phyloP scores from a whole-genome alignment of 2,329 filamentous ascomycete genomes.

The Apiospora malaysiana region DNA sequence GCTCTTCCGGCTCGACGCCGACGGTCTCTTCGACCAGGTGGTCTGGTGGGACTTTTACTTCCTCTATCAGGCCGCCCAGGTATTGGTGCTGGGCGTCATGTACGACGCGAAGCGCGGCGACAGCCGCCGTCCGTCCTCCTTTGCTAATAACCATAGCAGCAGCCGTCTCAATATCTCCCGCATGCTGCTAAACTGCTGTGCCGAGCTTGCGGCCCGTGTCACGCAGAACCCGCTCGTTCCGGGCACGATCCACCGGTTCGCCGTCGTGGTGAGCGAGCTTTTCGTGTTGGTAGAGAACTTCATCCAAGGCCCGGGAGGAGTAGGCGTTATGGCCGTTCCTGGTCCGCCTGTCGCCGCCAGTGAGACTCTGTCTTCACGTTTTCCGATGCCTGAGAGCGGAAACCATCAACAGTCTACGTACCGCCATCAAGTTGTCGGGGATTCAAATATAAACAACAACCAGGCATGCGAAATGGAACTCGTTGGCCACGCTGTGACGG shows the following conservation, averaged over 20 bases:
- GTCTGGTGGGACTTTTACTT: constrained; percentile 50
- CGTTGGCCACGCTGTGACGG: background rate
- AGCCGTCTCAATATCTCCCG: background rate
- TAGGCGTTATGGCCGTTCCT: background rate
- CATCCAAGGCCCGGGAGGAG: background rate
- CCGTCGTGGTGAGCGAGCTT: constrained; percentile 10
- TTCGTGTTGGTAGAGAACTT: background rate
- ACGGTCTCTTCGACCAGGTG: constrained; percentile 45
- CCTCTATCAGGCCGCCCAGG: constrained; percentile 42
- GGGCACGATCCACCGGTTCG: constrained; percentile 9
- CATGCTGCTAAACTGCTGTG: background rate
- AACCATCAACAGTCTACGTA: background rate
- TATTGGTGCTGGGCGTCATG: constrained; percentile 46
- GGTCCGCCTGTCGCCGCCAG: background rate
- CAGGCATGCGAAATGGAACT: background rate
- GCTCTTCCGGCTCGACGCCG: constrained; percentile 42
- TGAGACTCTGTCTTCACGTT: background rate
- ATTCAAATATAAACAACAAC: background rate
- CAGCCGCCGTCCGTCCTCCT: background rate
- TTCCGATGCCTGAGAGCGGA: background rate
- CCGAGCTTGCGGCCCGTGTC: constrained; percentile 5
- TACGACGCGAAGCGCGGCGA: constrained; percentile 32
- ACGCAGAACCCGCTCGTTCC: constrained; percentile 11
- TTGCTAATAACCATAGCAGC: background rate
- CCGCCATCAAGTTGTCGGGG: background rate